Base-by-base conservation (phyloP, 352 stramenopile species). In the Phytophthora palmivora region DNA sequence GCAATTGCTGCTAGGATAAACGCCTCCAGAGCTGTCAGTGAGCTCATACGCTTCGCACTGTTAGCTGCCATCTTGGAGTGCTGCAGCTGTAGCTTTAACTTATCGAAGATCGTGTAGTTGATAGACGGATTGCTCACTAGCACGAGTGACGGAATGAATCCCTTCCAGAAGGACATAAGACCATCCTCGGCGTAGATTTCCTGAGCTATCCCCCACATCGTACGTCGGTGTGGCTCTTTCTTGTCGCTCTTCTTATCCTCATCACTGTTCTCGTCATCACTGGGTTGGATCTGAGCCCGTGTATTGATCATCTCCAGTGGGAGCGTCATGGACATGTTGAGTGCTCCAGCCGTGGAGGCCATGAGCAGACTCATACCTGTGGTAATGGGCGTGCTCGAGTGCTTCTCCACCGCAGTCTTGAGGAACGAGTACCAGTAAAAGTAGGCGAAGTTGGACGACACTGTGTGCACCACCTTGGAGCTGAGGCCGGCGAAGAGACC, bases 71-170 rank as follows among this genome's bases (percentile, higher is more conserved):
- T 87, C 61, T 84, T 88, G 37, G 59, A 75, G 38, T 72, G 55
- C 51, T 86, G 82, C 53, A 91, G 45, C 24, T 77, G 67, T 38
- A 91, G 63, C 65, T 96, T 96, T 30, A 96, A 73, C 50, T 82
- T 82, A 69, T 96, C 87, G 43, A 95, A 96, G 42, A 93, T 78
- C 15, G 88, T 95, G 60, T 91, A 96, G 71, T 96, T 95, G 67
- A 96, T 96, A 28, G 87, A 91, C 24, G 88, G 88, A 65, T 96
- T 96, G 67, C 74, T 92, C 18, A 92, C 88, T 45, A 96, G 80
- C 58, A 96, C 79, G 24, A 96, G 69, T n/a, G 87, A 94, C 45
- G 88, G 87, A 18, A 95, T 66, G 52, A 90, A 92, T n/a, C 88
- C 88, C 37, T 94, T 91, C 88, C 88, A 96, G 63, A 96, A 94